Base-by-base conservation (phyloP, 2,329 filamentous ascomycete genomes). In the Diplodia seriata region DNA sequence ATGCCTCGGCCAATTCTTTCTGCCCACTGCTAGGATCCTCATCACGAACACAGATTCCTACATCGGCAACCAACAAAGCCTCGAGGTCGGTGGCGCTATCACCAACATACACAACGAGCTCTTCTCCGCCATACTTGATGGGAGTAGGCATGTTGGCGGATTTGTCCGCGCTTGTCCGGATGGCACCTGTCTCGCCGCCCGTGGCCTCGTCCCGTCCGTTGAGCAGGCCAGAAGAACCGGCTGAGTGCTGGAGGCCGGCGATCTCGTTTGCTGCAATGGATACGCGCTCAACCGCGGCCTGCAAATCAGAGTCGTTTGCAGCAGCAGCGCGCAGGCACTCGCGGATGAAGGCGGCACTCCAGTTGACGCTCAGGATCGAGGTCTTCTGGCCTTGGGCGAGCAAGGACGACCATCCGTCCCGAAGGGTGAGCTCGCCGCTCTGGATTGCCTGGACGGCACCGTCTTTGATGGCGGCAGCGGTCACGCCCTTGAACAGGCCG, bases 11-110 rank as follows among this genome's bases (percentile, higher is more conserved):
- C 2, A 83, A 70, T 54, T 72, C 71, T 47, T 72, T 76, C 59
- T 74, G 75, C 53, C 79, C 76, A 11, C 74, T 73, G n/a, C 74
- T 74, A 0, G 70, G 72, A 70, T 78, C 73, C 7, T 79, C 75
- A 63, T 82, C 80, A 4, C 78, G 74, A 14, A 83, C 76, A 71
- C 82, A 84, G 3, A 85, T 78, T 1, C 83, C 83, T 20, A 84
- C 57, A 69, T 84, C 81, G 2, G 81, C 82, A 20, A 73, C 76
- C 3, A 81, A 70, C 1, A 85, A 72, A 55, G 79, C 80, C 54
- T 82, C 81, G 23, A 84, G 79, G 68, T 85, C 83, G 1, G 82
- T 83, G 56, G 78, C 75, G 14, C 81, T 83, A 69, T 85, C 83
- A 9, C 83, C 83, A 12, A 84, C 72, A 68, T 84, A 85, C 6